phyloP scores from a whole-genome alignment of 2,329 filamentous ascomycete genomes.

The Ophiosphaerella narmari region DNA sequence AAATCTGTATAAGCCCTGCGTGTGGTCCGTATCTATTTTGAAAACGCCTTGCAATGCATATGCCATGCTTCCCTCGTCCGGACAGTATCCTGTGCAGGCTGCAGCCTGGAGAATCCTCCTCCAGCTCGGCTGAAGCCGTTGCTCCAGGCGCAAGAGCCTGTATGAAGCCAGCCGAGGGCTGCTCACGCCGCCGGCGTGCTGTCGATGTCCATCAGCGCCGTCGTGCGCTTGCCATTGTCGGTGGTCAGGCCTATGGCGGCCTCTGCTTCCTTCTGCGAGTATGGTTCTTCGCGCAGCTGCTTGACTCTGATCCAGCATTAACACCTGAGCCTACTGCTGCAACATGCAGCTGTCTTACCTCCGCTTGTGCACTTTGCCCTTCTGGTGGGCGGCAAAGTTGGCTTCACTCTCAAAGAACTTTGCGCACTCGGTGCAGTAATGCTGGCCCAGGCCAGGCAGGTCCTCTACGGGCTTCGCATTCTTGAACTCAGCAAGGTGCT shows the following conservation, averaged over 20 bases:
- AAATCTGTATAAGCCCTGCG: conserved; percentile 26
- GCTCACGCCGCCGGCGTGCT: conserved; percentile 22
- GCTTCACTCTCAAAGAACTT: conserved; percentile 92
- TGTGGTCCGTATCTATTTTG: conserved; percentile 27
- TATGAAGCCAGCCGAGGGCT: no score
- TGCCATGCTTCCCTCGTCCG: conserved; percentile 1
- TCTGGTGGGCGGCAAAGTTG: conserved; percentile 75
- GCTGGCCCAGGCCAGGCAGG: conserved; percentile 80
- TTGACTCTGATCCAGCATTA: conserved; percentile 65
- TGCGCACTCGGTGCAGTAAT: conserved; percentile 90
- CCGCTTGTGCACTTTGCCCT: conserved; percentile 92
- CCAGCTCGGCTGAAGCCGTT: background rate
- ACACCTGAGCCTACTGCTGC: background rate
- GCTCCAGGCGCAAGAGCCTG: background rate
- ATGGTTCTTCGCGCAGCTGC: conserved; percentile 80
- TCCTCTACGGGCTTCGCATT: conserved; percentile 81
- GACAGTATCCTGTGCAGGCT: background rate
- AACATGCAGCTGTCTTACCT: conserved; percentile 57
- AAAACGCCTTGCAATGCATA: conserved; percentile 40
- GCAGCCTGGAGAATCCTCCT: background rate
- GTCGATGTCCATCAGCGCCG: conserved; percentile 42
- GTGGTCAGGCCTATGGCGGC: conserved; percentile 74
- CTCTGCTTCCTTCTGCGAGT: conserved; percentile 84
- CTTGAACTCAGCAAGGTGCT: conserved; percentile 80
- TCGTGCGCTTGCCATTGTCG: conserved; percentile 63